Conservation (phyloP, 2,329 filamentous ascomycete species). For the Ceratocystis destructans region DNA sequence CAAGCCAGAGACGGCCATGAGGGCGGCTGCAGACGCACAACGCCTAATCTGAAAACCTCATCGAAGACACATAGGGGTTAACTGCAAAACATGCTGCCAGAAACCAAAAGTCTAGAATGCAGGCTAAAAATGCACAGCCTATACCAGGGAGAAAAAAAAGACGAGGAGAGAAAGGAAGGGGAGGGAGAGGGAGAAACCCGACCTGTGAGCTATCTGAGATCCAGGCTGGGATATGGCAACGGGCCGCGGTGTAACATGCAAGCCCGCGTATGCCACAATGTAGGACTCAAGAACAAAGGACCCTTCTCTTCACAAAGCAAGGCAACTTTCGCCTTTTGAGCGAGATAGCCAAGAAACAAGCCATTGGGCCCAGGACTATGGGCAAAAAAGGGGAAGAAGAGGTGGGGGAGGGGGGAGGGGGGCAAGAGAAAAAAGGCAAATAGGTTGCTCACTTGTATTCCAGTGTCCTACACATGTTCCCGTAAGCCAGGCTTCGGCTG, state of each 20-base stretch:
- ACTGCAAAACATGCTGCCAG: background rate
- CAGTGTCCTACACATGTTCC: background rate
- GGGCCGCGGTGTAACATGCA: background rate
- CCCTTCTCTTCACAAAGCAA: background rate
- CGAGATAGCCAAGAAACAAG: background rate
- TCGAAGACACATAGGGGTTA: background rate
- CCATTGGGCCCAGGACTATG: background rate
- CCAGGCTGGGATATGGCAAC: background rate
- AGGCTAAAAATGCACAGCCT: background rate
- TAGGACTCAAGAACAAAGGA: background rate
- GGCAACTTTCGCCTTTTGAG: background rate
- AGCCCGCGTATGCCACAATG: background rate
- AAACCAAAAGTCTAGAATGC: background rate
- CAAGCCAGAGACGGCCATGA: background rate
- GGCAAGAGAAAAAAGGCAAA: background rate
- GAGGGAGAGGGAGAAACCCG: background rate
- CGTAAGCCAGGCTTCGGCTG: background rate
- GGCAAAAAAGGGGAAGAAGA: background rate
- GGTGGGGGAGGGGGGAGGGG: background rate
- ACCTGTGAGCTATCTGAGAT: background rate
- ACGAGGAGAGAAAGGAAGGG: background rate
- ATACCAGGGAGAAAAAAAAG: background rate
- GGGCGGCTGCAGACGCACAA: slow-evolving; percentile 3
- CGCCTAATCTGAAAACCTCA: background rate
- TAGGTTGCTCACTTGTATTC: background rate